Evolutionary conservation across 495 filamentous ascomycete genomes (phyloP), one percentile per base, ranked within the genome.

Genomic region (Penicillium taxi): DNA sequence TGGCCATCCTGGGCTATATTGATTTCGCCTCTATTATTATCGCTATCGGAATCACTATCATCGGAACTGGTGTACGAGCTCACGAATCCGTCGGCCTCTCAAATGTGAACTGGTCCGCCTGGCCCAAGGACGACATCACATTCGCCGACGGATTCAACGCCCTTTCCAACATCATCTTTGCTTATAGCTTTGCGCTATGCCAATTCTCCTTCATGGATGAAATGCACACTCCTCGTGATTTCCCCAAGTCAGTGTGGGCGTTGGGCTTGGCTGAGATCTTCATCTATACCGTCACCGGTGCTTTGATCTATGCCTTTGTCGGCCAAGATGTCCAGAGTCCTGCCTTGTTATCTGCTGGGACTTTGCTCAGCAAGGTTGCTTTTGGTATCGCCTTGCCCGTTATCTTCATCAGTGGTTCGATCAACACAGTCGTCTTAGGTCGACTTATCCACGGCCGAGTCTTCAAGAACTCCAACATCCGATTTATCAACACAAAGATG

Each of bases 191-290:
- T 52, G 81, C 62, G 52, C 80, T 72, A 55, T 82, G 63, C 67
- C 80, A 67, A 69, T 82, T 85, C 59, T 73, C 66, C 27, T 82
- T 86, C 56, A 81, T 82, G 65, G 72, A 77, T 37, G 82, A 86
- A 56, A 81, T 86, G 74, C 77, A 80, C 52, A 77, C 77, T 1
- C 81, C 80, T 0, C 44, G 48, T 18, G 76, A 83, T 47, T 82
- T 69, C 42, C 52, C 63, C 39, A 82, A 81, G 59, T 72, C 80
- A 2, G 72, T 84, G 40, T 67, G 66, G 46, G 44, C 70, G 14
- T 71, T 82, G 1, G 77, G 79, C 26, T 41, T 71, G 37, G 71
- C 71, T 9, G 78, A 82, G 45, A 80, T 77, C 18, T 32, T 74
- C 34, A 72, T 85, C 31, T 86, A 88, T 57, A 78, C 78, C 11